A percentile compares a stretch with the other conserved stretches of the same genome.
phyloP scores from a whole-genome alignment of 352 stramenopile genomes.

The Globisporangium sylvaticum region DNA sequence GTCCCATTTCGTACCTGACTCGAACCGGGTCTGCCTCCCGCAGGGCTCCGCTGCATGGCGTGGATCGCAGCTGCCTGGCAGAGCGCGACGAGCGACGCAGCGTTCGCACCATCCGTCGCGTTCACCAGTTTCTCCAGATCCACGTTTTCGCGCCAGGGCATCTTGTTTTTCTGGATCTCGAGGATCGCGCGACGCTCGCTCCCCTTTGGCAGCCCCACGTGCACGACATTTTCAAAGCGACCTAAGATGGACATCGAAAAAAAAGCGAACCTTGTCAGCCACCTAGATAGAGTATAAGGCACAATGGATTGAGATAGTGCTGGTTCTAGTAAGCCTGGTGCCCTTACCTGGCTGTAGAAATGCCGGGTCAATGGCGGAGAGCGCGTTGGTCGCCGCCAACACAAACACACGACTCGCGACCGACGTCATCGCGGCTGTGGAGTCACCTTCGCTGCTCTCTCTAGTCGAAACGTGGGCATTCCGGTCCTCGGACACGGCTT shows the following conservation, averaged over 20 bases:
- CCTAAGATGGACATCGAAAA: slow-evolving; percentile 22
- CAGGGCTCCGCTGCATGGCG: slow-evolving; percentile 55
- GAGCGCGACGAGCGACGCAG: slow-evolving; percentile 67
- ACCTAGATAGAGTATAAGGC: not conserved
- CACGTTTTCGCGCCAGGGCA: slow-evolving; percentile 65
- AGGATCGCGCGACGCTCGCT: slow-evolving; percentile 64
- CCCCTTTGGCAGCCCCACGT: slow-evolving; percentile 55
- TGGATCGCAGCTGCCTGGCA: slow-evolving; percentile 70
- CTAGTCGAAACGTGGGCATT: slow-evolving; percentile 17
- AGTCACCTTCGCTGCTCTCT: not conserved
- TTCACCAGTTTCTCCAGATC: slow-evolving; percentile 43
- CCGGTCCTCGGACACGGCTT: slow-evolving; percentile 44
- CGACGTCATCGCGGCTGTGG: slow-evolving; percentile 18
- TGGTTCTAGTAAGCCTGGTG: not conserved
- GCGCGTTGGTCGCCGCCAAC: slow-evolving; percentile 69
- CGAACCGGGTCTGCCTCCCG: slow-evolving; percentile 26
- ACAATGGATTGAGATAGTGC: not conserved
- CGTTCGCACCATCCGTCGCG: slow-evolving; percentile 59
- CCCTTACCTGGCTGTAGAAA: slow-evolving; percentile 72
- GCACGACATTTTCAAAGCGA: slow-evolving; percentile 82
- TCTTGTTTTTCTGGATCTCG: slow-evolving; percentile 54
- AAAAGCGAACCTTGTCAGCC: not conserved
- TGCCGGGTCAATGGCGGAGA: slow-evolving; percentile 73
- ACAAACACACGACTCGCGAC: slow-evolving; percentile 65
- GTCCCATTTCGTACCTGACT: not conserved